Conservation (phyloP, 345 rosid species). For the Brassica incana region DNA sequence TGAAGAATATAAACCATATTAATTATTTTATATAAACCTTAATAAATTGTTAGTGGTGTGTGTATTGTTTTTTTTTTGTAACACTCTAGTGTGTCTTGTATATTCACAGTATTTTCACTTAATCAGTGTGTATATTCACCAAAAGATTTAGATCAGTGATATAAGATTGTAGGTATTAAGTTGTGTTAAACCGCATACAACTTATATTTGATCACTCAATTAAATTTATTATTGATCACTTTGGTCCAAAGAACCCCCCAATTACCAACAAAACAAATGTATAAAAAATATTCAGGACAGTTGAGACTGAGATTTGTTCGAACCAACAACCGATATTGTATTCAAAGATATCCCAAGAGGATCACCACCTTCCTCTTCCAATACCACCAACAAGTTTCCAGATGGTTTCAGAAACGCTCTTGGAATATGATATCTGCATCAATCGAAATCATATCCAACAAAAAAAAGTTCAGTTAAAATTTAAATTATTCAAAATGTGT, state of each 20-base stretch:
- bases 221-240: background rate
- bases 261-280: constrained; percentile 6
- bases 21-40: background rate
- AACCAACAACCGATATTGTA: constrained; percentile 41
- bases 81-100: background rate
- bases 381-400: constrained; percentile 53
- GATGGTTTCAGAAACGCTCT: constrained; percentile 57
- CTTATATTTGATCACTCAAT: background rate
- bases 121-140: background rate
- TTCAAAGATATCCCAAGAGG: constrained; percentile 57
- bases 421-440: constrained; percentile 76
- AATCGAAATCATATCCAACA: constrained; percentile 1
- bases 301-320: constrained; percentile 20
- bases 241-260: background rate
- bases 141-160: background rate
- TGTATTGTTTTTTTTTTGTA: background rate
- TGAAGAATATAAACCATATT: background rate
- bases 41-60: background rate
- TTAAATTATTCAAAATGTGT: background rate
- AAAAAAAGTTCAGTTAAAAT: background rate
- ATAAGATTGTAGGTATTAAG: background rate
- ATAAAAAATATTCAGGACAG: constrained; percentile 16
- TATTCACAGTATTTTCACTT: no score
- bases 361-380: constrained; percentile 73
- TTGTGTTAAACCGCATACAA: background rate